Conservation (phyloP, 257 asterid species). For the Capsicum rhomboideum region DNA sequence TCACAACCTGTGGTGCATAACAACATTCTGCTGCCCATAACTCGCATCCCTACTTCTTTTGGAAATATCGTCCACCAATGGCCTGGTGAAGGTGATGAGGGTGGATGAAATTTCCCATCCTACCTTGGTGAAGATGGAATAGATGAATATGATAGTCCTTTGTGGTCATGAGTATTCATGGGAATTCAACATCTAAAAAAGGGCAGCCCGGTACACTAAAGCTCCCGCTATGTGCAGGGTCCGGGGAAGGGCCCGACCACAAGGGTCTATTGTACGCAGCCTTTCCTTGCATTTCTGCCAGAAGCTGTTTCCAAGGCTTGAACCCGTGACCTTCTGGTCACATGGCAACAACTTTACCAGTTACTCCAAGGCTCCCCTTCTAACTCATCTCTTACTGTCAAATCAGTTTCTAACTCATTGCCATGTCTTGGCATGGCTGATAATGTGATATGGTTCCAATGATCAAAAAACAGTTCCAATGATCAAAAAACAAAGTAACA, state of each 20-base stretch:
- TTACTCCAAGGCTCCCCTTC: too few species aligned
- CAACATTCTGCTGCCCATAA: neutral
- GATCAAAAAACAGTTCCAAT: neutral
- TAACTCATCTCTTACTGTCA: neutral
- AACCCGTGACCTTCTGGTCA: too few species aligned
- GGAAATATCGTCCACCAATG: neutral
- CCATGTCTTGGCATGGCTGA: neutral
- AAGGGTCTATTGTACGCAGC: too few species aligned
- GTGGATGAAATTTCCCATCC: neutral
- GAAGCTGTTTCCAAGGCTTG: too few species aligned
- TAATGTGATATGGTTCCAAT: neutral
- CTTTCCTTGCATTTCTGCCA: too few species aligned
- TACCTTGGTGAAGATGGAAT: neutral
- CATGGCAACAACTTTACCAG: too few species aligned
- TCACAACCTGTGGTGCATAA: neutral
- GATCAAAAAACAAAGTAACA: neutral
- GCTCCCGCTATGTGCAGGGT: too few species aligned
- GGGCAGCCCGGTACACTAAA: too few species aligned
- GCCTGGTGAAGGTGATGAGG: neutral
- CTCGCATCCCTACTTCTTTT: neutral
- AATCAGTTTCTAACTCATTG: neutral
- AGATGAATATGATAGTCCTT: neutral
- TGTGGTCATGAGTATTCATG: neutral
- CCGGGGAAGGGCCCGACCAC: too few species aligned
- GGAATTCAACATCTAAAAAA: neutral